phyloP scores from a whole-genome alignment of 164 flowering plant species.

The Macadamia tetraphylla region DNA sequence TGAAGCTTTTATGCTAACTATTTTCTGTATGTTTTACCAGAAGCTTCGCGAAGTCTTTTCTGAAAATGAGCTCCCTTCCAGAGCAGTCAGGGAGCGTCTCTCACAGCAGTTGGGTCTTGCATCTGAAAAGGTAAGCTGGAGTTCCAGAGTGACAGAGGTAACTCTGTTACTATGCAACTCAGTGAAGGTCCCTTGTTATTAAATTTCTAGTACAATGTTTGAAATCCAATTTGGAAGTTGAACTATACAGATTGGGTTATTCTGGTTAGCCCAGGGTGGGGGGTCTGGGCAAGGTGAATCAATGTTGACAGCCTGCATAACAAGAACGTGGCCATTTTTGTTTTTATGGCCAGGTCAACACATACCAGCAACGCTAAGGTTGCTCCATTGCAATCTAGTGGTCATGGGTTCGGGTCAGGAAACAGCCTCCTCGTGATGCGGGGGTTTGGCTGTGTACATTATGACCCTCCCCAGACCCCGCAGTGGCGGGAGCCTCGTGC shows the following conservation, averaged over 20 bases:
- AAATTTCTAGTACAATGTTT: not conserved
- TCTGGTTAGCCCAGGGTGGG: not conserved
- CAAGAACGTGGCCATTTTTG: too few species aligned
- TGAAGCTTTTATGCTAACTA: slow-evolving; percentile 2
- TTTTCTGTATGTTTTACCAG: slow-evolving; percentile 33
- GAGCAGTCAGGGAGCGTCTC: slow-evolving; percentile 55
- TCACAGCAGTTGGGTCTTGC: slow-evolving; percentile 76
- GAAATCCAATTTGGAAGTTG: not conserved
- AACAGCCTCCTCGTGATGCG: too few species aligned
- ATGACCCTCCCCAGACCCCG: too few species aligned
- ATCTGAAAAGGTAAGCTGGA: slow-evolving; percentile 64
- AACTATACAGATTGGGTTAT: not conserved
- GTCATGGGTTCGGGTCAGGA: too few species aligned
- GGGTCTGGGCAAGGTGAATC: too few species aligned
- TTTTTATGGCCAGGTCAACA: too few species aligned
- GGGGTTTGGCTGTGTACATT: too few species aligned
- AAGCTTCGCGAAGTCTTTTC: slow-evolving; percentile 79
- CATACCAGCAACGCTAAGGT: too few species aligned
- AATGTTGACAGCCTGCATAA: too few species aligned
- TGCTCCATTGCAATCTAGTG: too few species aligned
- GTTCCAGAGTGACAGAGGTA: not conserved
- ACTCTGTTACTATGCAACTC: not conserved
- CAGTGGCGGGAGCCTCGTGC: too few species aligned
- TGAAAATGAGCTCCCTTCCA: slow-evolving; percentile 91
- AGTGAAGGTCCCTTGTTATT: not conserved